Conservation (phyloP, 2,329 filamentous ascomycete genomes). For the Hymenoscyphus fructigenus region DNA sequence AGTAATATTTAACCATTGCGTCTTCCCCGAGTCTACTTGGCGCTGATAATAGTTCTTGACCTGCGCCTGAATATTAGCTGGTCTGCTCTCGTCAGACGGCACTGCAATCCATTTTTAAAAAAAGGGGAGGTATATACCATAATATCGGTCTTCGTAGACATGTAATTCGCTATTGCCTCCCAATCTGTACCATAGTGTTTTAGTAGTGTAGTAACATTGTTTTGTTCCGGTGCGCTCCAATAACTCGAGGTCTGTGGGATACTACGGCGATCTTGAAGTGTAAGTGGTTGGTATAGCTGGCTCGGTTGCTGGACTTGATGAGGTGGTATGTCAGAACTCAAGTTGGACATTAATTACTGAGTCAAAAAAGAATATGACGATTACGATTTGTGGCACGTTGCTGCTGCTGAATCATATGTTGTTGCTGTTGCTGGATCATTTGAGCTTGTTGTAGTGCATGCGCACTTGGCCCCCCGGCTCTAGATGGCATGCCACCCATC, state of each 20-base stretch:
- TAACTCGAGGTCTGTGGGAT: constrained; percentile 70
- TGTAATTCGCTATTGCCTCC: constrained; percentile 70
- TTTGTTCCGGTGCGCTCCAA: constrained; percentile 81
- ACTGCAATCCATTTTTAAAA: constrained; percentile 34
- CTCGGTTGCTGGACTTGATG: no score
- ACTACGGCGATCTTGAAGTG: constrained; percentile 32
- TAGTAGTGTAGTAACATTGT: constrained; percentile 71
- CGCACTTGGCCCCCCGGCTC: constrained; percentile 55
- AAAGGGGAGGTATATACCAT: constrained; percentile 61
- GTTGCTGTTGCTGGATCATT: constrained; percentile 52
- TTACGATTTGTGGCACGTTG: no score
- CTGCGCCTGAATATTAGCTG: constrained; percentile 43
- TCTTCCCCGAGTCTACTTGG: constrained; percentile 55
- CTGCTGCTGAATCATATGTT: constrained; percentile 51
- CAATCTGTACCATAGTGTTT: constrained; percentile 78
- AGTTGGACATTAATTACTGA: no score
- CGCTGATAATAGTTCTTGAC: constrained; percentile 69
- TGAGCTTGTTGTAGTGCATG: constrained; percentile 59
- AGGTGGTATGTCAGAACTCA: no score
- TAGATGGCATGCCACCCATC: constrained; percentile 76
- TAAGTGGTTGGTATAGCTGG: no score
- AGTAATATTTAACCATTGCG: constrained; percentile 60
- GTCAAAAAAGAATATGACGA: no score
- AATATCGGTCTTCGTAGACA: constrained; percentile 82
- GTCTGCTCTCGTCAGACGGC: constrained; percentile 30